phyloP scores from a whole-genome alignment of 352 stramenopile genomes.

The Thraustochytrium striatum region DNA sequence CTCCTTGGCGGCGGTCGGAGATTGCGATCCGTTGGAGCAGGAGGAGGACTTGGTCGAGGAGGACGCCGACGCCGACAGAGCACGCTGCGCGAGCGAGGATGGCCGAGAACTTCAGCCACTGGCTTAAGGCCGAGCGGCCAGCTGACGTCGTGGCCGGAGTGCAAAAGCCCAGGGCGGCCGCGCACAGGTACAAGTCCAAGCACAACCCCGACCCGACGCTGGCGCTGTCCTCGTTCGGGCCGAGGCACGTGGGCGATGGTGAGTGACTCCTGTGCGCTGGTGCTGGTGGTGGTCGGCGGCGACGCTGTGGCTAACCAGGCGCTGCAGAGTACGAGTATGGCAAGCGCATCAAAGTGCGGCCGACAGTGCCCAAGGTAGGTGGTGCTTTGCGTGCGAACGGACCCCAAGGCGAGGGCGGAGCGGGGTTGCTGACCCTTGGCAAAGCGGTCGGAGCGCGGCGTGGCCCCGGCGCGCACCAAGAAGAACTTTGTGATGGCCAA shows the following conservation, averaged over 20 bases:
- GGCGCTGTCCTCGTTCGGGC: constrained; percentile 7
- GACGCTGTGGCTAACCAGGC: background rate
- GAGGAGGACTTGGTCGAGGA: too few relatives aligned
- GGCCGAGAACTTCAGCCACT: constrained; percentile 29
- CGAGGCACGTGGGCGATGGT: constrained; percentile 2
- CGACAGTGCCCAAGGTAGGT: constrained; percentile 26
- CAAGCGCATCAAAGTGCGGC: constrained; percentile 30
- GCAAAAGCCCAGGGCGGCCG: background rate
- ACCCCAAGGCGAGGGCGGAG: background rate
- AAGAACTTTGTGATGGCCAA: constrained; percentile 90
- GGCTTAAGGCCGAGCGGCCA: background rate
- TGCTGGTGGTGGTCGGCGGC: background rate
- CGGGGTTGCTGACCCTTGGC: background rate
- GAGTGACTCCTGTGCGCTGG: background rate
- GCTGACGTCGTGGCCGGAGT: background rate
- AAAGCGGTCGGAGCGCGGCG: background rate
- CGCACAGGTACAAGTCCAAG: constrained; percentile 40
- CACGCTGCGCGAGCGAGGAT: too few relatives aligned
- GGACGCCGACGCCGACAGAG: too few relatives aligned
- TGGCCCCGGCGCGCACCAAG: constrained; percentile 55
- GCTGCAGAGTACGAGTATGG: constrained; percentile 9
- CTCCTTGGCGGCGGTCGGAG: too few relatives aligned
- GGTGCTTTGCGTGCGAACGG: too few relatives aligned
- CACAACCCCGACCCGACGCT: constrained; percentile 9
- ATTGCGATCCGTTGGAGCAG: too few relatives aligned